Base-by-base conservation (phyloP, 2,329 filamentous ascomycete genomes). In the Neonectria magnoliae region DNA sequence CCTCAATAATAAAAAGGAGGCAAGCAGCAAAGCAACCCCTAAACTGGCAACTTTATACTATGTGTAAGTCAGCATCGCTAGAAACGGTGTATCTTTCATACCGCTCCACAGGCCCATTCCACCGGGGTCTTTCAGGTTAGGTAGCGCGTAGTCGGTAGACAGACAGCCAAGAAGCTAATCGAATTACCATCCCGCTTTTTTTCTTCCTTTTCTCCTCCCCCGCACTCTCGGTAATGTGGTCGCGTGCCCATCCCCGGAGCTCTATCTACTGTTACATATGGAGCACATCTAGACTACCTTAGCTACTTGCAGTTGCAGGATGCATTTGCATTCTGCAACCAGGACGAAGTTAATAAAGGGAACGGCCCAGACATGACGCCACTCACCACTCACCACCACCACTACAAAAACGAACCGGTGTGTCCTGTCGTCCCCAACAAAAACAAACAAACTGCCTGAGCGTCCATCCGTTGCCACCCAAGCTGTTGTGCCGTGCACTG, bases 211-310 rank as follows among this genome's bases (percentile, higher is more conserved):
- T 25, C 25, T 25, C 25, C 25, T 25, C 13, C 55, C 55, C 55
- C 55, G 44, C 55, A 57, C 36, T 38, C 33, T 38, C 36, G 36
- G 14, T 38, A 38, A 38, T 8, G 14, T 6, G 36, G 57, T 60
- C 57, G 57, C 57, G 57, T 60, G 57, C 50, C 50, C 31, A 20
- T 14, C 33, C 14, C 11, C 14, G 7, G 36, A 38, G 36, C 36
- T 16, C 36, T 14, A 38, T n/a, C 36, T n/a, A n/a, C 16, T 38
- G 3, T 14, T 38, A 38, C 36, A 16, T 25, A 25, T 16, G 14
- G 11, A 14, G 5, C 13, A 14, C 5, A 38, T 38, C 33, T 14
- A 25, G 25, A 25, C 25, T 25, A 38, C 6, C 13, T 14, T 16
- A n/a, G 36, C 36, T 38, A 38, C 36, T 38, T 38, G 14, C 36